phyloP scores from a whole-genome alignment of 2,329 filamentous ascomycete species.

The Colletotrichum musicola region DNA sequence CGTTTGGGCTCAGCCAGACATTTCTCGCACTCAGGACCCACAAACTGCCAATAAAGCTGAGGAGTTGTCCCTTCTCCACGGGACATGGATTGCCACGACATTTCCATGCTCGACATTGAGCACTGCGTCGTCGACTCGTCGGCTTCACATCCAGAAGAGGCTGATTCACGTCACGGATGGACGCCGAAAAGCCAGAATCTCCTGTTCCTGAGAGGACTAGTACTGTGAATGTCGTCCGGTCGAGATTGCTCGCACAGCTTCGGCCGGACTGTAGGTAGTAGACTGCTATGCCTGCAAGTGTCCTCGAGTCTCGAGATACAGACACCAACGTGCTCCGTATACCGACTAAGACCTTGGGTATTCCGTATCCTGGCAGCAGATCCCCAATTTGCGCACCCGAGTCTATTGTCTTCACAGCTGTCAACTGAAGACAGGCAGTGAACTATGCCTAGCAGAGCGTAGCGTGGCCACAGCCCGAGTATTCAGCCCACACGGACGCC shows the following conservation, averaged over 20 bases:
- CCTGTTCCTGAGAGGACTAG: too few species aligned
- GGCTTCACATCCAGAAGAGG: slow-evolving; percentile 13
- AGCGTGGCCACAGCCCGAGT: slow-evolving; percentile 11
- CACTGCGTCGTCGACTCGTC: slow-evolving; percentile 11
- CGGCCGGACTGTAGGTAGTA: too few species aligned
- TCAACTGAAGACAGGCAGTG: slow-evolving; percentile 16
- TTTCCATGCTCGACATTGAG: slow-evolving; percentile 17
- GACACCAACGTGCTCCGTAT: neutral
- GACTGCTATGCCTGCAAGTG: too few species aligned
- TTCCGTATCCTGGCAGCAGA: slow-evolving; percentile 32
- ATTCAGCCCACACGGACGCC: slow-evolving; percentile 30
- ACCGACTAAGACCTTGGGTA: neutral
- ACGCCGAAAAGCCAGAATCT: neutral
- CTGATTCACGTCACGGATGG: slow-evolving; percentile 9
- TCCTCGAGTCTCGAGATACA: too few species aligned
- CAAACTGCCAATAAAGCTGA: slow-evolving; percentile 21
- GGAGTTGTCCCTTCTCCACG: slow-evolving; percentile 7
- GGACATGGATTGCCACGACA: slow-evolving; percentile 8
- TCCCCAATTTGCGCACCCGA: slow-evolving; percentile 32
- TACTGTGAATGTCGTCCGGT: too few species aligned
- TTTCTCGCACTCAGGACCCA: slow-evolving; percentile 9
- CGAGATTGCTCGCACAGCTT: too few species aligned
- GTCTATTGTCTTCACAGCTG: slow-evolving; percentile 34
- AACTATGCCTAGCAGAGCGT: slow-evolving; percentile 36
- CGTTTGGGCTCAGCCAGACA: too few species aligned